phyloP scores from a whole-genome alignment of 371 early-diverging fungal species.

The Mortierella sp. region DNA sequence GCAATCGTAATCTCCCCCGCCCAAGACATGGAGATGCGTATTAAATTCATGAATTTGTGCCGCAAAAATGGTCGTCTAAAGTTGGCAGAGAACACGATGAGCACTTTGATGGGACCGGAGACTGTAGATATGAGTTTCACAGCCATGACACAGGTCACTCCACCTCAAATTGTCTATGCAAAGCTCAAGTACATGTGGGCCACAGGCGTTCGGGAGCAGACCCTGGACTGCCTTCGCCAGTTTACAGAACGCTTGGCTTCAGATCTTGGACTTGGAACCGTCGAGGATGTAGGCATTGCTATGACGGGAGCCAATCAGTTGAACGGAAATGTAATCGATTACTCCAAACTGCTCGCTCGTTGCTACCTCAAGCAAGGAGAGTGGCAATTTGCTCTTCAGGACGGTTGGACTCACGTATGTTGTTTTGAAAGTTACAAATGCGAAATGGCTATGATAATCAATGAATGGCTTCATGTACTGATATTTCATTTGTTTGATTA shows the following conservation, averaged over 20 bases:
- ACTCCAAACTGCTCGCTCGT: slow-evolving; percentile 81
- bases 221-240: slow-evolving; percentile 71
- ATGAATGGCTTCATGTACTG: not conserved
- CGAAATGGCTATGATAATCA: not conserved
- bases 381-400: slow-evolving; percentile 89
- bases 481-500: not conserved
- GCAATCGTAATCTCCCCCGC: slow-evolving; percentile 91
- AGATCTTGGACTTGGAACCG: slow-evolving; percentile 62
- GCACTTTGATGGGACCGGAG: slow-evolving; percentile 71
- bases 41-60: slow-evolving; percentile 96
- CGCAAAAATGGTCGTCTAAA: slow-evolving; percentile 90
- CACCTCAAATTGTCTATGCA: slow-evolving; percentile 92
- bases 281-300: slow-evolving; percentile 71
- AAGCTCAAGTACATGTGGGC: slow-evolving; percentile 97
- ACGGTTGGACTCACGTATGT: slow-evolving; percentile 76
- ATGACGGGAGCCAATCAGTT: slow-evolving; percentile 66
- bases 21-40: slow-evolving; percentile 95
- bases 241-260: slow-evolving; percentile 73
- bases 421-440: not conserved
- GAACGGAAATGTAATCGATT: slow-evolving; percentile 66
- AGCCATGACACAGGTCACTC: slow-evolving; percentile 60
- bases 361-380: slow-evolving; percentile 95
- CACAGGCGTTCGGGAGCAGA: slow-evolving; percentile 70
- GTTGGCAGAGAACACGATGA: slow-evolving; percentile 86
- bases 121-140: slow-evolving; percentile 53